Base-by-base conservation (phyloP, 163 green algal genomes). In the Smithsoniella earleae region DNA sequence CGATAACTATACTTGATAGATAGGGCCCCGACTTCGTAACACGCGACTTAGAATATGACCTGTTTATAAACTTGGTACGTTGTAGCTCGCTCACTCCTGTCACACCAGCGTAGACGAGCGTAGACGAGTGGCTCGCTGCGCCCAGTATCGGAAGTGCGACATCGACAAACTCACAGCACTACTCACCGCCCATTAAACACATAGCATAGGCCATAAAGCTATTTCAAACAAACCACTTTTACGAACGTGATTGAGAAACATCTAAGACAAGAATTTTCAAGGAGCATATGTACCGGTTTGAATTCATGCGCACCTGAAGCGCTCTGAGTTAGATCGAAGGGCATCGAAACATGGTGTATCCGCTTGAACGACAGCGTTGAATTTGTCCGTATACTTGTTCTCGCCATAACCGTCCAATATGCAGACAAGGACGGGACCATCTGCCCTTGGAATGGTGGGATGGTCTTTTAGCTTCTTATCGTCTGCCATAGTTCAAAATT, bases 351-450 rank as follows among this genome's bases (percentile, higher is more conserved):
- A 85, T 2, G 89, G 89, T 6, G 86, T 92, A 2, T 87, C 80
- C 4, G 87, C 88, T 2, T 74, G 73, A 73, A 86, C 78, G 5
- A 94, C 81, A 8, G 87, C 88, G 74, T 90, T 92, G 62, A 77
- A 91, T 62, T 86, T 74, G 54, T 94, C 89, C 77, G 89, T 86
- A 75, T 84, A 80, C 75, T 85, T 73, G 73, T 91, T 91, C 55
- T 91, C 89, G 36, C 88, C 92, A 77, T 87, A 97, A 13, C 92
- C 92, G 76, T 97, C 91, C 28, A 97, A 74, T 13, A 97, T 89
- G 66, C 87, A 89, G 2, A 97, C 88, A 66, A 95, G 66, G 34
- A 95, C 77, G 16, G 91, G 91, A 2, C 86, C 87, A 65, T 93
- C 81, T 20, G 81, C 62, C 65, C 79, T 78, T 18, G 85, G 73